Evolutionary conservation across 805 yeast genomes (phyloP).

Genomic region (Tetrapisispora fleetii): DNA sequence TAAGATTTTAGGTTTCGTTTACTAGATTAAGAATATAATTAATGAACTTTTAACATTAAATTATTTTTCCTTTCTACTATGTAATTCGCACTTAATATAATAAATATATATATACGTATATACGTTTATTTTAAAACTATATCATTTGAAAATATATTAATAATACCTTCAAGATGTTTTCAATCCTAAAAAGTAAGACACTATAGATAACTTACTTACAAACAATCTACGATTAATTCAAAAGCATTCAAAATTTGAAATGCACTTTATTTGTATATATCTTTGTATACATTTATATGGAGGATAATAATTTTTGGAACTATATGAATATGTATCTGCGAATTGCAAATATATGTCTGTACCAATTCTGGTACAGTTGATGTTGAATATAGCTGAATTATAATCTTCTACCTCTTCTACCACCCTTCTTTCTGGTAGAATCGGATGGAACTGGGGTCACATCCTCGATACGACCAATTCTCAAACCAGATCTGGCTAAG

Average conservation of each 20-base stretch:
- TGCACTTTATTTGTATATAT: no score
- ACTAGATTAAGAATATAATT: slow-evolving; percentile 74
- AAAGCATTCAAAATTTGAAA: not conserved
- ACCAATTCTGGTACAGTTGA: not conserved
- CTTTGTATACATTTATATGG: no score
- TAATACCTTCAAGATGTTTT: not conserved
- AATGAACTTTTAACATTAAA: not conserved
- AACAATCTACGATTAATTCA: not conserved
- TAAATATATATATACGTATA: not conserved
- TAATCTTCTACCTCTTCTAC: slow-evolving; percentile 99
- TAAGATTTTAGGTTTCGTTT: slow-evolving; percentile 95
- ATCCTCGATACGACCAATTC: slow-evolving; percentile 99
- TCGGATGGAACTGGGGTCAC: slow-evolving; percentile 99
- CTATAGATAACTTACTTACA: not conserved
- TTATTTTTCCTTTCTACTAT: not conserved
- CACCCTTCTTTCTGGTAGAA: slow-evolving; percentile 99
- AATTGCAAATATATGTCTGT: not conserved
- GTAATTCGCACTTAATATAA: not conserved
- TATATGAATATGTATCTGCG: no score
- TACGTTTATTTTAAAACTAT: slow-evolving; percentile 2
- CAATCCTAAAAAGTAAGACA: no score
- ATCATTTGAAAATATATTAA: slow-evolving; percentile 2
- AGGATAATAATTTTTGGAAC: no score
- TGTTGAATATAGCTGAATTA: slow-evolving; percentile 28
- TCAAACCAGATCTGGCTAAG: slow-evolving; percentile 98